phyloP scores from a whole-genome alignment of 163 green algal genomes.

The Trebouxiophyceae sp. region DNA sequence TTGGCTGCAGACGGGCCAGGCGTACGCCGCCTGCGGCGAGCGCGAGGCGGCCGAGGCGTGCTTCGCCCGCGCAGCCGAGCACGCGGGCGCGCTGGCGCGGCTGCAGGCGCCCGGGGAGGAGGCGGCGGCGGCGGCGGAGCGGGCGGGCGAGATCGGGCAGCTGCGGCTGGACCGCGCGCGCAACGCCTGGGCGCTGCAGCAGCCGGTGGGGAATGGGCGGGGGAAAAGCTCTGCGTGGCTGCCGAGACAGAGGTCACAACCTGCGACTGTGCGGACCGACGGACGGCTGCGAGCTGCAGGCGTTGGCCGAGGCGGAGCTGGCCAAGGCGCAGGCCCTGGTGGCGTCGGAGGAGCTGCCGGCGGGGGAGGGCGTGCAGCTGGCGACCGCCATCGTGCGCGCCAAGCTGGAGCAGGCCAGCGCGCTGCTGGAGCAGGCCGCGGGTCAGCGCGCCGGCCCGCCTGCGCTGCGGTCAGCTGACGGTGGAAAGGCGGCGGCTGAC shows the following conservation, averaged over 20 bases:
- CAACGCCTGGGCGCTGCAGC: neutral
- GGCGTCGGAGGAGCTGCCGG: neutral
- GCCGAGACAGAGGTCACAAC: no score
- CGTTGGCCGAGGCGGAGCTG: no score
- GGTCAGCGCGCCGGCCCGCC: no score
- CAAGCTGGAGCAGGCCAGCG: no score
- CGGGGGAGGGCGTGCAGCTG: neutral
- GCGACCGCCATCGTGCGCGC: no score
- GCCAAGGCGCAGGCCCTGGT: neutral
- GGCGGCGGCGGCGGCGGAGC: neutral
- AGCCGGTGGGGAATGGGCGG: neutral
- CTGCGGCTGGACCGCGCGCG: neutral
- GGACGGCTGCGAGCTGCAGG: neutral
- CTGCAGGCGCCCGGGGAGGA: neutral
- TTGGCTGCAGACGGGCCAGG: neutral
- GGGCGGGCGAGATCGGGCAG: neutral
- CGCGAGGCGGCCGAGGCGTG: neutral
- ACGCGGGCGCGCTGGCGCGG: neutral
- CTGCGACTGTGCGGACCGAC: neutral
- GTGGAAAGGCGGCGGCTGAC: no score
- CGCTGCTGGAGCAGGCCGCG: no score
- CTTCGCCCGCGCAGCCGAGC: neutral
- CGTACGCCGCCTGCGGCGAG: neutral
- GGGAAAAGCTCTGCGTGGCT: no score
- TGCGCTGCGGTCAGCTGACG: no score